Evolutionary conservation across 495 filamentous ascomycete genomes (phyloP).

Genomic region (Talaromyces proteolyticus): DNA sequence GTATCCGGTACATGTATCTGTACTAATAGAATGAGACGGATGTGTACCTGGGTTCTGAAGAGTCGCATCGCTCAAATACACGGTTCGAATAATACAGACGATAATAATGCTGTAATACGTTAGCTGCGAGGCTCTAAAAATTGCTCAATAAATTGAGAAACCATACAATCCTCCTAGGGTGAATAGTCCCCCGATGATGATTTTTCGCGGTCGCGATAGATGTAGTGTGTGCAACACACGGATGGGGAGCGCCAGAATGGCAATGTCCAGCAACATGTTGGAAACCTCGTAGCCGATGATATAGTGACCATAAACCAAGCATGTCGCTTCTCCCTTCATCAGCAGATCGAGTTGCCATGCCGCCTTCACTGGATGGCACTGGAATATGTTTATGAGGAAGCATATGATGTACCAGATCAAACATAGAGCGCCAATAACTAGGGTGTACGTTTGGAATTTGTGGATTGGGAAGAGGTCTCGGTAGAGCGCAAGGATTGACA

Average conservation of each 20-base stretch:
- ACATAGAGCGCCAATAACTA: constrained; percentile 7
- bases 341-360: constrained; percentile 6
- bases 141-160: background rate
- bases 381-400: constrained; percentile 10
- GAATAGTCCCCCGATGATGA: constrained; percentile 9
- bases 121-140: no score
- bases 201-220: background rate
- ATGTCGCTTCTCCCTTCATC: background rate
- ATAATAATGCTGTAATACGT: constrained; percentile 22
- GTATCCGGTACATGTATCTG: background rate
- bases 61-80: constrained; percentile 8
- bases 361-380: constrained; percentile 10
- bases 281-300: background rate
- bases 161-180: constrained; percentile 29
- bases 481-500: background rate
- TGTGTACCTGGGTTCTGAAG: constrained; percentile 1
- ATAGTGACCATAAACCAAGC: background rate
- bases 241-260: constrained; percentile 1
- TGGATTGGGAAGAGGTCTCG: background rate
- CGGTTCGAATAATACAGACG: constrained; percentile 15
- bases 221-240: background rate
- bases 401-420: constrained; percentile 5
- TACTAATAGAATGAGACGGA: no score
- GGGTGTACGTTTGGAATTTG: background rate
- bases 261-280: constrained; percentile 1